phyloP scores from a whole-genome alignment of 2,329 filamentous ascomycete species.

The Blumeria graminis region DNA sequence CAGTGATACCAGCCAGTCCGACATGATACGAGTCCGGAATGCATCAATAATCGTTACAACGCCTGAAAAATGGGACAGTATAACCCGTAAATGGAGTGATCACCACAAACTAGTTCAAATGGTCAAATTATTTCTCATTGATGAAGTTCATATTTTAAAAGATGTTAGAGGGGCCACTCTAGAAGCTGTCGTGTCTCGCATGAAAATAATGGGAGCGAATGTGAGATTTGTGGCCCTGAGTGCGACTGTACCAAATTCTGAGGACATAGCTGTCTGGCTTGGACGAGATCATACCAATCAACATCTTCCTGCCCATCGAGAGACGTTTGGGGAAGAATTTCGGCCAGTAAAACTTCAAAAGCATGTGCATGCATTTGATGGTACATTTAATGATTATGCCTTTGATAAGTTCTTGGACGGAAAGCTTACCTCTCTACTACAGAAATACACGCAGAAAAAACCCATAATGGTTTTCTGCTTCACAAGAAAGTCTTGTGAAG shows the following conservation, averaged over 20 bases:
- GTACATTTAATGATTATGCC: conserved; percentile 40
- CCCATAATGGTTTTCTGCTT: conserved; percentile 69
- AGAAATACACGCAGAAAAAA: conserved; percentile 41
- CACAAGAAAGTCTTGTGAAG: conserved; percentile 44
- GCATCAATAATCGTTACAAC: conserved; percentile 71
- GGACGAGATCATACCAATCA: conserved; percentile 37
- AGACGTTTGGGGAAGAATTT: conserved; percentile 57
- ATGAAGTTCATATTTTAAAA: conserved; percentile 72
- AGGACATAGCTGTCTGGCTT: conserved; percentile 60
- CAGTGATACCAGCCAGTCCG: conserved; percentile 47
- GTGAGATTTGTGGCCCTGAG: conserved; percentile 63
- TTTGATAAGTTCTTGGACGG: conserved; percentile 47
- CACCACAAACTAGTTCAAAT: conserved; percentile 50
- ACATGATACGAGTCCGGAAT: conserved; percentile 43
- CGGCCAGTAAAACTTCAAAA: conserved; percentile 56
- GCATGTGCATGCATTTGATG: conserved; percentile 49
- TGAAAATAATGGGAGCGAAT: conserved; percentile 56
- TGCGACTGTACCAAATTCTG: conserved; percentile 61
- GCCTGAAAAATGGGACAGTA: conserved; percentile 78
- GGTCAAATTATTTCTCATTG: conserved; percentile 60
- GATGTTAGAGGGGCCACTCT: conserved; percentile 56
- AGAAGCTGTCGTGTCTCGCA: conserved; percentile 64
- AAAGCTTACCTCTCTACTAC: conserved; percentile 41
- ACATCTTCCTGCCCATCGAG: conserved; percentile 36
- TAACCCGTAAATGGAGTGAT: conserved; percentile 70